phyloP scores from a whole-genome alignment of 2,329 filamentous ascomycete species.

The Dryadomyces sulphureus region DNA sequence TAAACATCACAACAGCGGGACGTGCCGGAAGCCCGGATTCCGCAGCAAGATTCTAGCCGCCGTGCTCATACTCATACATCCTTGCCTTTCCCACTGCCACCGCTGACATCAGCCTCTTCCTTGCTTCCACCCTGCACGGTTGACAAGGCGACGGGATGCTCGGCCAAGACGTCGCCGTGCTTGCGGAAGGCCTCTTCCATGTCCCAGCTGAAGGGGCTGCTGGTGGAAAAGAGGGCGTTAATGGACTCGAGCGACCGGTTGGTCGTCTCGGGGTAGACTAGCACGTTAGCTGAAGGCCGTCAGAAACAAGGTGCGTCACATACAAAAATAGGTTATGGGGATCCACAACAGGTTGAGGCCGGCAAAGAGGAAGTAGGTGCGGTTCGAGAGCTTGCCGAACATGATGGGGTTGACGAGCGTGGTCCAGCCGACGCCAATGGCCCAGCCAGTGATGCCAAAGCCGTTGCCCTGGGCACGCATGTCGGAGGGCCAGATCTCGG shows the following conservation, averaged over 20 bases:
- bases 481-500: conserved; percentile 41
- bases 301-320: not conserved
- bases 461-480: conserved; percentile 44
- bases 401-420: conserved; percentile 37
- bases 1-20: no score
- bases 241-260: conserved; percentile 35
- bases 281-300: not conserved
- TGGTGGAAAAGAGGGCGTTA: conserved; percentile 31
- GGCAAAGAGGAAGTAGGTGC: conserved; percentile 36
- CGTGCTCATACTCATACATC: no score
- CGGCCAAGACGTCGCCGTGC: conserved; percentile 9
- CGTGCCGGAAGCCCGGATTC: no score
- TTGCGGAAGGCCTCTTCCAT: conserved; percentile 9
- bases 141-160: conserved; percentile 11
- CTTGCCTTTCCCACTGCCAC: no score
- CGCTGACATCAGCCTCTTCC: conserved; percentile 17
- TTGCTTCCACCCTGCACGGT: conserved; percentile 38
- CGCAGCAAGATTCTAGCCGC: no score
- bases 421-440: conserved; percentile 40
- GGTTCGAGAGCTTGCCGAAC: conserved; percentile 28
- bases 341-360: conserved; percentile 35
- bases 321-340: conserved; percentile 30
- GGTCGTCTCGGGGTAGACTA: conserved; percentile 25
- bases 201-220: conserved; percentile 22
- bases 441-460: conserved; percentile 44